Evolutionary conservation across 1,284 basidiomycete species (phyloP).

Genomic region (Irpex sp.): DNA sequence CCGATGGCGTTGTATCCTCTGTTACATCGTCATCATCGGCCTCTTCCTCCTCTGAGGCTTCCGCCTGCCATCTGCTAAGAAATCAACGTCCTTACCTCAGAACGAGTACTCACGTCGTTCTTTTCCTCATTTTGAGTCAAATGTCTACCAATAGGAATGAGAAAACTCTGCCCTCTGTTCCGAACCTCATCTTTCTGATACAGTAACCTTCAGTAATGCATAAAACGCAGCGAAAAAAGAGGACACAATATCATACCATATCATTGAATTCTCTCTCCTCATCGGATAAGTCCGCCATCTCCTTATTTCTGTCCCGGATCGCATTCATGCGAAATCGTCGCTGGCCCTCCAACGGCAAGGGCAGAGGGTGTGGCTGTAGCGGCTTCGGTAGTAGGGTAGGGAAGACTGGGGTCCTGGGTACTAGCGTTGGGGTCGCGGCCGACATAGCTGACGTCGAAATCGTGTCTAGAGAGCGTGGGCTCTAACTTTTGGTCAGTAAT

Average conservation of each 20-base stretch:
- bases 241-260: slow-evolving; percentile 39
- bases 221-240: slow-evolving; percentile 7
- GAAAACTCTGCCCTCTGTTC: slow-evolving; percentile 62
- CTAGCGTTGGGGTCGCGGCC: slow-evolving; percentile 63
- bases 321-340: slow-evolving; percentile 53
- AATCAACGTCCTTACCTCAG: not conserved
- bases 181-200: slow-evolving; percentile 53
- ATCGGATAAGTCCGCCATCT: slow-evolving; percentile 83
- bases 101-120: slow-evolving; percentile 59
- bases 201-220: not conserved
- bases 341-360: slow-evolving; percentile 46
- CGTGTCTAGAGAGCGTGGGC: not conserved
- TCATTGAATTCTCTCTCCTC: slow-evolving; percentile 79
- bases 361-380: slow-evolving; percentile 65
- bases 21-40: slow-evolving; percentile 46
- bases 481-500: not conserved
- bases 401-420: slow-evolving; percentile 57
- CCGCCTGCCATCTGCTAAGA: slow-evolving; percentile 31
- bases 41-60: slow-evolving; percentile 46
- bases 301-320: slow-evolving; percentile 66
- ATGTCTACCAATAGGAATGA: slow-evolving; percentile 69
- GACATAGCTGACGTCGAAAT: slow-evolving; percentile 34
- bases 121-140: slow-evolving; percentile 78
- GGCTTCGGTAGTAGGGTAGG: slow-evolving; percentile 62
- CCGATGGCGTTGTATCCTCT: slow-evolving; percentile 27